Evolutionary conservation across 805 yeast genomes (phyloP).

Genomic region (Lipomyces spencermartinsiae): DNA sequence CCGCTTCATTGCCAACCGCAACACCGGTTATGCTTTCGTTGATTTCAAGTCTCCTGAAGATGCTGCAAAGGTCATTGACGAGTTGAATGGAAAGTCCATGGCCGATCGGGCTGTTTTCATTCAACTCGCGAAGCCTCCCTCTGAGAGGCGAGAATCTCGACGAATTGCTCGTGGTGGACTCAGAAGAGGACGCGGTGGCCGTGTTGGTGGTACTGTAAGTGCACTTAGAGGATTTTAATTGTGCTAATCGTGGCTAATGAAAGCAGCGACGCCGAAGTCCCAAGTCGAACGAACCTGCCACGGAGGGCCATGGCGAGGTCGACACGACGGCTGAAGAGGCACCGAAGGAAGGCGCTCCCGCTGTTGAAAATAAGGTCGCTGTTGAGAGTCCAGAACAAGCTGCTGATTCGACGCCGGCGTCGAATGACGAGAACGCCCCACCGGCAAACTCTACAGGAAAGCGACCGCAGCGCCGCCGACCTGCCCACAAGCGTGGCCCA

Average conservation of each 20-base stretch:
- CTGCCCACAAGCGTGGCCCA: slow-evolving; percentile 35
- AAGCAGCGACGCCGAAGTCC: slow-evolving; percentile 8
- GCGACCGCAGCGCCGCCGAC: slow-evolving; percentile 26
- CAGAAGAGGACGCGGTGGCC: slow-evolving; percentile 17
- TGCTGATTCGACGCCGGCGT: slow-evolving; percentile 9
- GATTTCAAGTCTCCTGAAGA: slow-evolving; percentile 52
- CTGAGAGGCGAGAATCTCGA: slow-evolving; percentile 19
- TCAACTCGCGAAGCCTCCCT: slow-evolving; percentile 36
- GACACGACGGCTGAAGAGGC: slow-evolving; percentile 1
- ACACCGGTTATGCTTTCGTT: slow-evolving; percentile 66
- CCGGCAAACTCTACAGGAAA: slow-evolving; percentile 15
- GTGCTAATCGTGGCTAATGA: not conserved
- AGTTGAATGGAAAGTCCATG: slow-evolving; percentile 50
- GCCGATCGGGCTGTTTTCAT: slow-evolving; percentile 40
- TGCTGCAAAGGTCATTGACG: slow-evolving; percentile 53
- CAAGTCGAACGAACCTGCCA: not conserved
- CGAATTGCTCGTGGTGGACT: slow-evolving; percentile 15
- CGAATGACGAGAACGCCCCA: slow-evolving; percentile 13
- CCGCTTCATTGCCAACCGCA: slow-evolving; percentile 12
- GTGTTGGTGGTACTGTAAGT: slow-evolving; percentile 11
- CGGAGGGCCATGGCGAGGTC: not conserved
- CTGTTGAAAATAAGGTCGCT: slow-evolving; percentile 9
- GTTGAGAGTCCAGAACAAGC: slow-evolving; percentile 23
- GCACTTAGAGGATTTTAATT: not conserved
- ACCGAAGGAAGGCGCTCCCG: not conserved